These are phyloP conservation scores for Wickerhamomyces chambardii DNA, from an alignment of 805 yeast genomes.

Conservation along the genomic window DNA sequence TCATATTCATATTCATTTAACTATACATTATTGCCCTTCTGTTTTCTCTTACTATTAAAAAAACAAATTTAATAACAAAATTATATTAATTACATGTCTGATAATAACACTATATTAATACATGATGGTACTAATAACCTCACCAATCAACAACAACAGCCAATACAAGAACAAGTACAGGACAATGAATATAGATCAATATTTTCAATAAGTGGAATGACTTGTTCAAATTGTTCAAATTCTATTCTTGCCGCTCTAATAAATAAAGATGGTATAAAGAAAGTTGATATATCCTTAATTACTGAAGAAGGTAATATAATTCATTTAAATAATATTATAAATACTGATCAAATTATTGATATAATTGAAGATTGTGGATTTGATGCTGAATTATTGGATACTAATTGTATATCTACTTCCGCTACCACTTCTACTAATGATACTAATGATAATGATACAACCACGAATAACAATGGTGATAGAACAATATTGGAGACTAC, in stretches of 20 bases:
- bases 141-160: too few relatives aligned
- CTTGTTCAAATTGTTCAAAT: constrained; percentile 77
- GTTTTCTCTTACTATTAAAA: too few relatives aligned
- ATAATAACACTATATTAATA: too few relatives aligned
- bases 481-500: constrained; percentile 8
- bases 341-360: constrained; percentile 28
- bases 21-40: too few relatives aligned
- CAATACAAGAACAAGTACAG: too few relatives aligned
- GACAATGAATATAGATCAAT: too few relatives aligned
- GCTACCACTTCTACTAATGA: too few relatives aligned
- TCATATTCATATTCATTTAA: too few relatives aligned
- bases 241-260: constrained; percentile 51
- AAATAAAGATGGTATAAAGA: constrained; percentile 37
- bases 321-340: constrained; percentile 27
- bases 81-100: too few relatives aligned
- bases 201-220: constrained; percentile 53
- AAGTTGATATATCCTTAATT: constrained; percentile 58
- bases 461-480: background rate
- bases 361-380: constrained; percentile 73
- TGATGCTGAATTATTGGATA: constrained; percentile 30
- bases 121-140: too few relatives aligned
- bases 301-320: constrained; percentile 64
- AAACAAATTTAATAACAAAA: too few relatives aligned
- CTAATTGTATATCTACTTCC: background rate
- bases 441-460: too few relatives aligned